Base-by-base conservation (phyloP, 1,139 yeast species). In the Hyphopichia khmerensis region DNA sequence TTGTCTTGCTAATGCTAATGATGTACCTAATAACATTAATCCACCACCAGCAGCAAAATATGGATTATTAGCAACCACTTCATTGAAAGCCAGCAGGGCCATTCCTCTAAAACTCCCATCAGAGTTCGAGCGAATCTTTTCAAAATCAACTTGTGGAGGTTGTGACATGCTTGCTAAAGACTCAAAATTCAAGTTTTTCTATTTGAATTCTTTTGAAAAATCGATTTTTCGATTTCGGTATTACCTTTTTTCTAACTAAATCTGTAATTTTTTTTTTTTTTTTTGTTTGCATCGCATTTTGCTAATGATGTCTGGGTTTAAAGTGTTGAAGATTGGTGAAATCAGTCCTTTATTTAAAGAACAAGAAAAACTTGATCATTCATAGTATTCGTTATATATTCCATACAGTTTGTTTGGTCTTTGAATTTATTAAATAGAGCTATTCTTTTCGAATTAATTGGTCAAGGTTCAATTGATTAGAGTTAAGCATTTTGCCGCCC, bases 21-120 rank as follows among this genome's bases (percentile, higher is more conserved):
- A 85, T 0, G 96, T 91, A 17, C 99, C 99, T 2, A 93, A 69
- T 3, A 91, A 72, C 99, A 93, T 93, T 37, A 93, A 71, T 0
- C 99, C 99, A 53, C 96, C 96, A 56, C 99, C 95, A 0, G 98
- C 99, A 2, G 97, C 95, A 67, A 93, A 93, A 62, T 88, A 89
- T 9, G 97, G 98, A 58, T 93, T 93, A 35, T 82, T 79, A 15
- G 77, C 74, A 51, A 88, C 69, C 8, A 84, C 77, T 44, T 79
- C 83, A 36, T 76, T 61, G 50, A 82, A 64, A 5, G 80, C 65
- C 57, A 53, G 64, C 29, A 51, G 48, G 23, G 67, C 57, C 63
- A 66, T 60, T 2, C 76, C 72, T 8, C 54, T 31, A 14, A 62
- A 16, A 3, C 73, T 48, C 26, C 79, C 79, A 51, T 72, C 78